Percentiles rank a stretch among this genome's conserved stretches.
Evolutionary conservation across 331 rosid species (phyloP).

Genomic region (Malus hybrid): DNA sequence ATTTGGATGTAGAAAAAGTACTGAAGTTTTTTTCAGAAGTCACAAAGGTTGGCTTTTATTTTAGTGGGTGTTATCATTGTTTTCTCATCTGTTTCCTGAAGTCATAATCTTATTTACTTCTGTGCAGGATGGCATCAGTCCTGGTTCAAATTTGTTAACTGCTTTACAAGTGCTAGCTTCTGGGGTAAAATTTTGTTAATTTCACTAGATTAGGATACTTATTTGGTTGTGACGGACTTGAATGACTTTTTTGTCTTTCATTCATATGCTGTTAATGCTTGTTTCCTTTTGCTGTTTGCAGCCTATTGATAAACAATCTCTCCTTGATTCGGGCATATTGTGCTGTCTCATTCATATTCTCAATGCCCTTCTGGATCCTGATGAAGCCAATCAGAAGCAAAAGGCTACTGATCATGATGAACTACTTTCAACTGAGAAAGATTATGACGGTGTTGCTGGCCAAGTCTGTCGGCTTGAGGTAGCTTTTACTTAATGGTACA

Average conservation of each 20-base stretch:
- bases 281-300: constrained; percentile 30
- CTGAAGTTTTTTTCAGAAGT: constrained; percentile 68
- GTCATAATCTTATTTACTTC: constrained; percentile 17
- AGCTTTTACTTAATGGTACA: constrained; percentile 20
- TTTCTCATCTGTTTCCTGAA: background rate
- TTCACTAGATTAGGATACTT: background rate
- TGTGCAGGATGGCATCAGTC: constrained; percentile 78
- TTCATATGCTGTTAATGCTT: background rate
- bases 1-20: constrained; percentile 68
- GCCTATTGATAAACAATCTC: constrained; percentile 97
- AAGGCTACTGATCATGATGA: constrained; percentile 43
- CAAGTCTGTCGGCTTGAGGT: constrained; percentile 80
- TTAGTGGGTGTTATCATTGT: constrained; percentile 9
- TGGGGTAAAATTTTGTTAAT: constrained; percentile 54
- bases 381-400: constrained; percentile 41
- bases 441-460: constrained; percentile 37
- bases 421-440: constrained; percentile 27
- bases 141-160: constrained; percentile 91
- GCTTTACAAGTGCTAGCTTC: constrained; percentile 88
- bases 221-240: constrained; percentile 2
- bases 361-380: constrained; percentile 79
- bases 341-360: constrained; percentile 95
- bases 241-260: background rate
- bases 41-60: constrained; percentile 52
- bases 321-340: constrained; percentile 96